Evolutionary conservation across 2,329 filamentous ascomycete genomes (phyloP).

Genomic region (Cryphonectria radicalis): DNA sequence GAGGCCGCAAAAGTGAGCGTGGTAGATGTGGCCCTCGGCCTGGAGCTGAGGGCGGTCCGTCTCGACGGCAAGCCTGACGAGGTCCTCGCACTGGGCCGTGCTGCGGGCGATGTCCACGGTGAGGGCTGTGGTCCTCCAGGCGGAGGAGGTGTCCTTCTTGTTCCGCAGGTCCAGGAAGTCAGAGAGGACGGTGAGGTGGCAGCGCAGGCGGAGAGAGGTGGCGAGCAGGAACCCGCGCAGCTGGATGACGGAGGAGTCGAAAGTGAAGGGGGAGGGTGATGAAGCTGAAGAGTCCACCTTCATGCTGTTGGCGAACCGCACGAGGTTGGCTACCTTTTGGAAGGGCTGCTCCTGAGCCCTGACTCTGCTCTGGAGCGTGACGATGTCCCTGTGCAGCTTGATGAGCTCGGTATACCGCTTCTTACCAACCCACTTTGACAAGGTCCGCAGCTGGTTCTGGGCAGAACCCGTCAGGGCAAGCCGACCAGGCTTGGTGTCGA

Average conservation of each 20-base stretch:
- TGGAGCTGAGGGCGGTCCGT: conserved; percentile 47
- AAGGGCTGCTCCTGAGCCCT: conserved; percentile 54
- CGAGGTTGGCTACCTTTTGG: conserved; percentile 50
- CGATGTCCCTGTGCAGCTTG: conserved; percentile 33
- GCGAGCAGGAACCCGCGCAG: conserved; percentile 47
- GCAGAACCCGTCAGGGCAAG: background rate
- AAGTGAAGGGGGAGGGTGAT: conserved; percentile 32
- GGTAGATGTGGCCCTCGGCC: conserved; percentile 55
- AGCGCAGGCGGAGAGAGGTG: conserved; percentile 49
- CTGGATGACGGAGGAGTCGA: conserved; percentile 44
- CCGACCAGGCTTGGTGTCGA: background rate
- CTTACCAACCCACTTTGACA: conserved; percentile 23
- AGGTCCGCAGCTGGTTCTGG: background rate
- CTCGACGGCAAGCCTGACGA: conserved; percentile 45
- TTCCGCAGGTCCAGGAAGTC: conserved; percentile 41
- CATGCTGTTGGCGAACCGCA: conserved; percentile 44
- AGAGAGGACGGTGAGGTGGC: conserved; percentile 51
- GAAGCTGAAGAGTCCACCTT: conserved; percentile 3
- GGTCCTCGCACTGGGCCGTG: conserved; percentile 43
- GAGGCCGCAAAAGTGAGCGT: conserved; percentile 52
- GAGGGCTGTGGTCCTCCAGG: conserved; percentile 15
- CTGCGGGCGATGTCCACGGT: conserved; percentile 38
- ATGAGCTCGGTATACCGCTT: conserved; percentile 21
- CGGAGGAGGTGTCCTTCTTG: background rate
- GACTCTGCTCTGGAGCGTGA: conserved; percentile 33